Evolutionary conservation across 768 basidiomycete species (phyloP), one percentile per base, ranked within the genome.

Genomic region (Dictyophora rubrovolvata): DNA sequence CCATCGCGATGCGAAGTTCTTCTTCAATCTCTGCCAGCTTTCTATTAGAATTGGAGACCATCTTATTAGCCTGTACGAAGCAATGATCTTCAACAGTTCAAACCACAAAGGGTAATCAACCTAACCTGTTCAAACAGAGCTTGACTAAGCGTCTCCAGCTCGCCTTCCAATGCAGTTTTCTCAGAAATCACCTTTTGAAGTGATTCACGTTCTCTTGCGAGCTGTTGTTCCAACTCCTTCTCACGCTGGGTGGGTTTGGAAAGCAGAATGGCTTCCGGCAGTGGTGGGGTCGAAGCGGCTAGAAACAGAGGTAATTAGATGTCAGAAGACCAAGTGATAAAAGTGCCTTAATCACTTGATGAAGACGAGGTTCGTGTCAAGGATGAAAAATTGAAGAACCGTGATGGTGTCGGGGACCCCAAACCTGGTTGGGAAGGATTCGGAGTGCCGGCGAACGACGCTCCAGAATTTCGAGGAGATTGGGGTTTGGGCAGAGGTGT

Each of bases 51-150:
- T 77, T 77, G 10, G 86, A 80, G 1, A 93, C 90, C 90, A 93
- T 93, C 63, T 86, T 88, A 69, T 92, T 92, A 5, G 90, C 90
- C 87, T 89, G 63, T 14, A 42, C n/a, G 12, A 9, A 14, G 34
- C 50, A 9, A 56, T 14, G 46, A 20, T 36, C 53, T 35, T 37
- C 50, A 17, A 9, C 58, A 47, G 55, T 4, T 16, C 21, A 49
- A 18, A 33, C 51, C 14, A 34, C 51, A 57, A 5, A 11, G 37
- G 22, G 42, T 34, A 23, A 16, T 9, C 28, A 28, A 14, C 62
- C 73, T 7, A 62, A 87, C 88, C 81, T 93, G 90, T 69, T 91
- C 90, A 63, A 93, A 93, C 53, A 93, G 69, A 0, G 89, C 89
- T 67, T 90, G 88, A 8, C 84, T 86, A 35, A 93, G 72, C 1